Evolutionary conservation across 1,284 basidiomycete genomes (phyloP).

Genomic region (Leccinum cinnamomeum): DNA sequence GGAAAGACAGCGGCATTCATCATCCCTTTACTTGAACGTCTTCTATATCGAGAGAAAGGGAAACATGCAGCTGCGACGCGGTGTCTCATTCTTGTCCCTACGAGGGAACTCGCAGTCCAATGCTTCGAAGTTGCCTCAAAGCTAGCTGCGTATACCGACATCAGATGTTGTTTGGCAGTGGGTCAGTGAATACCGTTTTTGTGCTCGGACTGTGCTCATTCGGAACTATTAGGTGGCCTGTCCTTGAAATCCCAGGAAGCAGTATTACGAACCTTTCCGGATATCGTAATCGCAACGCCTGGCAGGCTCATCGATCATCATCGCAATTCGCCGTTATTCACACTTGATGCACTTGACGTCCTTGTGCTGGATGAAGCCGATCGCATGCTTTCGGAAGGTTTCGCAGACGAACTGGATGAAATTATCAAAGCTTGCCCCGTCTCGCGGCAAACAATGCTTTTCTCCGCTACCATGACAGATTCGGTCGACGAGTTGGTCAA

Average conservation of each 20-base stretch:
- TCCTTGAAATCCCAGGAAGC: slow-evolving; percentile 91
- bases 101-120: slow-evolving; percentile 92
- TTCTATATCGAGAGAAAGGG: slow-evolving; percentile 86
- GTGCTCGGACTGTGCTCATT: slow-evolving; percentile 16
- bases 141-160: slow-evolving; percentile 84
- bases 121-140: slow-evolving; percentile 90
- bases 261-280: slow-evolving; percentile 82
- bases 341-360: slow-evolving; percentile 90
- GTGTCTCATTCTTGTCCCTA: slow-evolving; percentile 91
- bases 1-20: slow-evolving; percentile 98
- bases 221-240: slow-evolving; percentile 66
- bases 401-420: slow-evolving; percentile 93
- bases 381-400: slow-evolving; percentile 96
- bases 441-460: slow-evolving; percentile 95
- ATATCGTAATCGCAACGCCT: slow-evolving; percentile 93
- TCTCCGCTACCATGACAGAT: slow-evolving; percentile 98
- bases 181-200: slow-evolving; percentile 45
- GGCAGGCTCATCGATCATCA: slow-evolving; percentile 97
- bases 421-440: slow-evolving; percentile 89
- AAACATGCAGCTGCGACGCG: slow-evolving; percentile 88
- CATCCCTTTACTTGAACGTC: slow-evolving; percentile 89
- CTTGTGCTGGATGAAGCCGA: slow-evolving; percentile 97
- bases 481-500: slow-evolving; percentile 91
- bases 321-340: slow-evolving; percentile 93
- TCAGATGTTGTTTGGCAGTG: slow-evolving; percentile 85